Evolutionary conservation across 2,329 filamentous ascomycete genomes (phyloP), one percentile per base, ranked within the genome.

Genomic region (Colletotrichum sp.): DNA sequence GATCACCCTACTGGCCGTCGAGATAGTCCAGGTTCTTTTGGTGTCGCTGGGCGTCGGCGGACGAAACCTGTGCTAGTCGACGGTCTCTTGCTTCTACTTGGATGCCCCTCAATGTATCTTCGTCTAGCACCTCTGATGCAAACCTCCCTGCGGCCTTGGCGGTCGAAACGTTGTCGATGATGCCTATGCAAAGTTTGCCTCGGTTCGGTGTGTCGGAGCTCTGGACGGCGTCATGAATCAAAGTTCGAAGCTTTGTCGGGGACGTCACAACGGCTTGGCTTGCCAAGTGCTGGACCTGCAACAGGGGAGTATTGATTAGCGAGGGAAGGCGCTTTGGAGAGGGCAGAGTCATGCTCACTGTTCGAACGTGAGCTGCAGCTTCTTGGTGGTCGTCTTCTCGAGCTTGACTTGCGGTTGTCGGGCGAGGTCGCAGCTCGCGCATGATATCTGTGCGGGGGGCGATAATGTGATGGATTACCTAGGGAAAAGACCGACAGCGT

Each of bases 291-390:
- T 58, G 55, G 13, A 58, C 55, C 55, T 58, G 55, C 0, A 7
- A 0, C 0, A 58, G 26, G 0, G 10, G 2, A 58, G 2, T 0
- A 18, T 28, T 18, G 10, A 21, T 58, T 12, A 58, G 55, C 55
- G 15, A 1, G 13, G 21, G 24, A 28, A 58, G 55, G 10, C 55
- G 3, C 24, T 6, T 15, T 18, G 55, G 55, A 28, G 24, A 16
- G 24, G 55, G 15, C 24, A 13, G 55, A 15, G 15, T 58, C 26
- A 28, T 26, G 15, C 55, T 28, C 13, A 58, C 55, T 5, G 1
- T 13, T 58, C 1, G 0, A 0, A 58, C 8, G 13, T 58, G 55
- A 26, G 0, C 10, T 12, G 55, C 6, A 0, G 21, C 0, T 18
- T 15, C 16, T 21, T 28, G 55, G 7, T 18, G 7, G 15, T 26